Base-by-base conservation (phyloP, 2,329 filamentous ascomycete genomes). In the Neonectria magnoliae region DNA sequence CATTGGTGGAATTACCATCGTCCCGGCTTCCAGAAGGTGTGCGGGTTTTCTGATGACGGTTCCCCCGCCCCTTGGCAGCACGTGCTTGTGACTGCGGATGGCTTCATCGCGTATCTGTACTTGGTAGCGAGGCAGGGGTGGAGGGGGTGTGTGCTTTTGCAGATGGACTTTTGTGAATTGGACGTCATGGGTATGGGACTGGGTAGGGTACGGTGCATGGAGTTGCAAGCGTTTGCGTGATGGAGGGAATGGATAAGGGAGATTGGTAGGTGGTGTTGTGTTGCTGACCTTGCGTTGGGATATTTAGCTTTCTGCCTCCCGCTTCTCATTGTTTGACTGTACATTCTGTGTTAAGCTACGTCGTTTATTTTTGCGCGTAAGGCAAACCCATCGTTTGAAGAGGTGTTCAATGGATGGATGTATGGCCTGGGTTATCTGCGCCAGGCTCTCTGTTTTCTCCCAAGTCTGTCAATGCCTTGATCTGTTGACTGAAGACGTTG, bases 41-140 rank as follows among this genome's bases (percentile, higher is more conserved):
- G 27, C 42, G 36, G 38, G 47, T 47, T 61, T 33, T 44, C 18
- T 16, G 29, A 27, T 27, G 45, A 47, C 27, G 53, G 38, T 16
- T 20, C 25, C 25, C 13, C 38, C 16, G 4, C 6, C n/a, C 38
- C 36, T 20, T 51, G 55, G 2, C 31, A 61, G 62, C 57, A 64
- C 57, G 57, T 61, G 57, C 62, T 61, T 57, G 52, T 29, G 14
- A 20, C 51, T 29, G 16, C 20, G n/a, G 10, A 64, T 61, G 59
- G 62, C 52, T 57, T 8, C 57, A 61, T 64, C 48, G 48, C 7
- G 48, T 51, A 33, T 33, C 48, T 51, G 29, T 36, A 51, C 48
- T 33, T 51, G 11, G 18, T 29, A 36, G 29, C 29, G 18, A 4
- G 10, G 29, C 48, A 51, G 9, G 38, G 38, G 38, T 5, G n/a